Evolutionary conservation across 176 grass and related monocot species (phyloP).

Genomic region (Calamus simplicifolius): DNA sequence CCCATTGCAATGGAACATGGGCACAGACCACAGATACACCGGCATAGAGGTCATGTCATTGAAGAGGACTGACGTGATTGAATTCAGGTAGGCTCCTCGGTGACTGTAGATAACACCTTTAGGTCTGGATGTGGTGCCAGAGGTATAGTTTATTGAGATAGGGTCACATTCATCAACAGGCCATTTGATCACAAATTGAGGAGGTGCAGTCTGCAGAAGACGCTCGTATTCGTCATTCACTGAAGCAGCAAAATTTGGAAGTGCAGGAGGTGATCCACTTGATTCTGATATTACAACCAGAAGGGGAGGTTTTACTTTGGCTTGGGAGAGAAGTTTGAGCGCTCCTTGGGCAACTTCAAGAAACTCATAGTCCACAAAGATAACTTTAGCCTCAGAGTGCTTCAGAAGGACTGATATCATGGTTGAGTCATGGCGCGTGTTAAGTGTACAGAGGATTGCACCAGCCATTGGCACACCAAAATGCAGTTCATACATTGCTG

Average conservation of each 20-base stretch:
- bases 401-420: conserved; percentile 52
- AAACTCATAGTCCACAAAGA: conserved; percentile 56
- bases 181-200: conserved; percentile 36
- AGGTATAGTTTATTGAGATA: conserved; percentile 83
- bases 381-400: conserved; percentile 67
- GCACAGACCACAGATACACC: conserved; percentile 75
- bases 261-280: neutral
- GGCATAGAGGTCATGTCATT: conserved; percentile 39
- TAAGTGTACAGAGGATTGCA: conserved; percentile 68
- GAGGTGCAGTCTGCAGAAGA: conserved; percentile 19
- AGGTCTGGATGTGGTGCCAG: conserved; percentile 63
- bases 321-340: conserved; percentile 35
- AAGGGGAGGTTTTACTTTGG: conserved; percentile 18
- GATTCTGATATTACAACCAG: conserved; percentile 43
- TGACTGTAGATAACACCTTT: conserved; percentile 83
- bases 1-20: conserved; percentile 92
- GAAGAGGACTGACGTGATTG: conserved; percentile 34
- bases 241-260: neutral
- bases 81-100: conserved; percentile 60
- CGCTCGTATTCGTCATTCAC: conserved; percentile 44
- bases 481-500: conserved; percentile 71
- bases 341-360: conserved; percentile 32
- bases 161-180: conserved; percentile 59
- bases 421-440: conserved; percentile 60
- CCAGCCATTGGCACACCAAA: conserved; percentile 71